Conservation (phyloP, 176 grass and related monocot genomes). For the Thalia dealbata region DNA sequence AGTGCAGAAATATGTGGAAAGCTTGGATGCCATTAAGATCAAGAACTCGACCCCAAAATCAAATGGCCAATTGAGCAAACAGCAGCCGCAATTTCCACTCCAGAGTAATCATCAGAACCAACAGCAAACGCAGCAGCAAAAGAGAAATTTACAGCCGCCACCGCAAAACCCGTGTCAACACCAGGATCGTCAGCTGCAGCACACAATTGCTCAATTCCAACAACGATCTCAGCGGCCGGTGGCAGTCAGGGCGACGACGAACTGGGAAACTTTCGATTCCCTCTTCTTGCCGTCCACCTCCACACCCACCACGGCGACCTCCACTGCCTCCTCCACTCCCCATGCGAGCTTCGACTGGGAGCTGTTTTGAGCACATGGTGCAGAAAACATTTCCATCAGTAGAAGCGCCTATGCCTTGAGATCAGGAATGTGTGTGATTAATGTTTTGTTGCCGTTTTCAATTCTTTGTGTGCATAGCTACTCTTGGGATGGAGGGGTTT, state of each 20-base stretch:
- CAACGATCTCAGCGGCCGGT: slow-evolving; percentile 19
- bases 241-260: slow-evolving; percentile 41
- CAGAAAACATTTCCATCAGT: not conserved
- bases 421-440: not conserved
- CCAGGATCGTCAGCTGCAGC: slow-evolving; percentile 26
- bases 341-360: slow-evolving; percentile 76
- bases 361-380: slow-evolving; percentile 46
- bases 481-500: not conserved
- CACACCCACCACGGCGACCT: slow-evolving; percentile 40
- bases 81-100: slow-evolving; percentile 1
- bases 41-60: slow-evolving; percentile 32
- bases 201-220: not conserved
- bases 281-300: slow-evolving; percentile 50
- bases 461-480: slow-evolving; percentile 6
- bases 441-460: not conserved
- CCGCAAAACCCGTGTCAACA: not conserved
- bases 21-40: slow-evolving; percentile 60
- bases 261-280: slow-evolving; percentile 84
- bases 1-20: slow-evolving; percentile 84
- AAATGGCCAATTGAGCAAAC: slow-evolving; percentile 31
- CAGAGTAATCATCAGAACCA: not conserved
- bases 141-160: not conserved
- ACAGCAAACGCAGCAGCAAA: not conserved
- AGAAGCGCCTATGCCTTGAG: not conserved
- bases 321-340: slow-evolving; percentile 22